Percentiles rank a stretch among this genome's conserved stretches.
These are phyloP conservation scores for Inonotus obliquus DNA, from an alignment of 1,284 basidiomycete genomes.

Conservation along the genomic window DNA sequence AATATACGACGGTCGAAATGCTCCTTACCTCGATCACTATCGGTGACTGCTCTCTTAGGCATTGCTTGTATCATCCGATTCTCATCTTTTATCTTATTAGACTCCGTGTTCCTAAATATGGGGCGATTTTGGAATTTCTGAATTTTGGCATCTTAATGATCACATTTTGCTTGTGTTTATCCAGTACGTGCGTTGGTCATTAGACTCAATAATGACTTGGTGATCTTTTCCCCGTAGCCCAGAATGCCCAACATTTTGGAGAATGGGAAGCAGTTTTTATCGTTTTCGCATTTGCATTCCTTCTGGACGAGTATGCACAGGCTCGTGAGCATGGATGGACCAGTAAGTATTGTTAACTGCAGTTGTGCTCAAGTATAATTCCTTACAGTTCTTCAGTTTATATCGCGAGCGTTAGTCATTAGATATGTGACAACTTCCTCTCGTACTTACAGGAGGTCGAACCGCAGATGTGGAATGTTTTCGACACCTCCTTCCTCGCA, in stretches of 20 bases:
- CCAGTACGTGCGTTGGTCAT: conserved; percentile 41
- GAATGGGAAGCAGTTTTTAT: conserved; percentile 70
- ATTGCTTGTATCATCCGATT: neutral
- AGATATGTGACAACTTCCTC: no score
- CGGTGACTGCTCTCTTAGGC: conserved; percentile 33
- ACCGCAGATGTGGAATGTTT: conserved; percentile 78
- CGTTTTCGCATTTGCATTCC: conserved; percentile 70
- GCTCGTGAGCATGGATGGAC: conserved; percentile 82
- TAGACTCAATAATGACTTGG: conserved; percentile 2
- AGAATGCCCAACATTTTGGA: conserved; percentile 46
- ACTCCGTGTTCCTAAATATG: conserved; percentile 78
- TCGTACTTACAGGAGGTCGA: neutral
- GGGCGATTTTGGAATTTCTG: conserved; percentile 73
- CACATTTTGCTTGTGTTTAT: conserved; percentile 70
- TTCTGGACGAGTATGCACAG: conserved; percentile 77
- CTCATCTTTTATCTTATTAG: conserved; percentile 31
- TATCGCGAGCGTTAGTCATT: conserved; percentile 62
- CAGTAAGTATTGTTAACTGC: conserved; percentile 46
- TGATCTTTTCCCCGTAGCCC: conserved; percentile 37
- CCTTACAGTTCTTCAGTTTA: conserved; percentile 49
- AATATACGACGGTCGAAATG: conserved; percentile 66
- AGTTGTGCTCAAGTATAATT: conserved; percentile 6
- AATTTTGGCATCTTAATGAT: conserved; percentile 67
- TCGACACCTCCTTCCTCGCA: conserved; percentile 74
- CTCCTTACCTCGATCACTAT: conserved; percentile 83